phyloP scores from a whole-genome alignment of 2,329 filamentous ascomycete genomes.

The Sodiomyces alkalinus region DNA sequence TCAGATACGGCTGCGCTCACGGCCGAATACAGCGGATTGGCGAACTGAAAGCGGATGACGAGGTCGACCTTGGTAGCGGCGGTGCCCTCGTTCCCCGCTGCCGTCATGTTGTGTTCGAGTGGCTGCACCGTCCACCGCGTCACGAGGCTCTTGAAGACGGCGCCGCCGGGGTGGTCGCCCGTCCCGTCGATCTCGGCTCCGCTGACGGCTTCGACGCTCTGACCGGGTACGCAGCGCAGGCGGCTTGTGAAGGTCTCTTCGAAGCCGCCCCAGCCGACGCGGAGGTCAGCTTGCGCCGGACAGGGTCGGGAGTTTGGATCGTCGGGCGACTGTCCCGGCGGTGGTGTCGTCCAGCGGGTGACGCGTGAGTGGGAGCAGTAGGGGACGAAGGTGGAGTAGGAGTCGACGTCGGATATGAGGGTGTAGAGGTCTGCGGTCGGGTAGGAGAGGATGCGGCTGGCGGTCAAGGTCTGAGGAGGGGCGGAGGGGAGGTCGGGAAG shows the following conservation, averaged over 20 bases:
- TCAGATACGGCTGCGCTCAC: constrained; percentile 70
- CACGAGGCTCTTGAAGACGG: constrained; percentile 50
- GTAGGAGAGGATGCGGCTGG: constrained; percentile 65
- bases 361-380: constrained; percentile 71
- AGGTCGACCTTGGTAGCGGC: constrained; percentile 55
- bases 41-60: constrained; percentile 67
- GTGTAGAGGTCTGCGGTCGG: constrained; percentile 55
- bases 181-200: constrained; percentile 33
- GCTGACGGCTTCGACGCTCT: constrained; percentile 63
- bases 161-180: constrained; percentile 13
- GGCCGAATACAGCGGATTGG: constrained; percentile 74
- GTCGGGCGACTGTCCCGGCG: not conserved
- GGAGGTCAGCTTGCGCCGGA: constrained; percentile 65
- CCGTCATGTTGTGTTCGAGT: constrained; percentile 14
- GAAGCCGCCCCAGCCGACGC: constrained; percentile 72
- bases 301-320: constrained; percentile 34
- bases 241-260: constrained; percentile 71
- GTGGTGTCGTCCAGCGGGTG: constrained; percentile 52
- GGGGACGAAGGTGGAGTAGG: constrained; percentile 78
- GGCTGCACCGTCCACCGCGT: constrained; percentile 54
- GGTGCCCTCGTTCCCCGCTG: constrained; percentile 9
- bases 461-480: constrained; percentile 49
- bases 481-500: constrained; percentile 11
- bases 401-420: constrained; percentile 76
- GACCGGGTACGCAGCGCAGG: constrained; percentile 60